Evolutionary conservation across 306 rosid species (phyloP), one percentile per base, ranked within the genome.

Genomic region (Aeschynomene evenia): DNA sequence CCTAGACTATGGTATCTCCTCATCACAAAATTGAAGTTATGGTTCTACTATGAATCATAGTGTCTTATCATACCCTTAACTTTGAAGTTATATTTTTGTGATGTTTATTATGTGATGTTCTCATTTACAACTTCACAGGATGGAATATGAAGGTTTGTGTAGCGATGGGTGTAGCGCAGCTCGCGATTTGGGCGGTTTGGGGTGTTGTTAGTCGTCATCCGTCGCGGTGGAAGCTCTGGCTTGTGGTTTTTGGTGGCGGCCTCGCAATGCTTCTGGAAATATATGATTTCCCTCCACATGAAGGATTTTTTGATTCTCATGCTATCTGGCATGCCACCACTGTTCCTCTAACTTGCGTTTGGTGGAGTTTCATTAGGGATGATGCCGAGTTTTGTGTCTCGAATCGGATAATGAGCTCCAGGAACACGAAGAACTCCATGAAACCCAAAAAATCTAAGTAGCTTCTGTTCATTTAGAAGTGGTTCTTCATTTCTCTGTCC

Each of bases 281-380:
- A 48, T 82, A 81, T 42, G 94, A 91, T 52, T 88, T 91, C 52
- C 88, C 96, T 26, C 96, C 97, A 12, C 84, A 74, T 67, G 13
- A 69, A 68, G 96, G 96, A 26, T 74, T 84, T 53, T 1, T 85
- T 14, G 96, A 91, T 68, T 85, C 94, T 57, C 91, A 87, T 76
- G 88, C 91, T 24, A 75, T 89, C 58, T 85, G 89, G 94, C 90
- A 87, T 22, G 94, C 90, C 74, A 63, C 88, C 24, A 89, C 90
- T 40, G 57, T 91, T 70, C 98, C 98, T 11, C 68, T 91, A 21
- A 87, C 96, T 18, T 84, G 72, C 64, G 31, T 89, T 11, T 85
- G 90, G 98, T 91, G 98, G 98, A 87, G 91, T 81, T 91, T 91
- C 61, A 75, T 82, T 50, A 76, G 81, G 72, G 96, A 89, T 14